Base-by-base conservation (phyloP, 768 basidiomycete genomes). In the Lanmaoa pseudosensibilis region DNA sequence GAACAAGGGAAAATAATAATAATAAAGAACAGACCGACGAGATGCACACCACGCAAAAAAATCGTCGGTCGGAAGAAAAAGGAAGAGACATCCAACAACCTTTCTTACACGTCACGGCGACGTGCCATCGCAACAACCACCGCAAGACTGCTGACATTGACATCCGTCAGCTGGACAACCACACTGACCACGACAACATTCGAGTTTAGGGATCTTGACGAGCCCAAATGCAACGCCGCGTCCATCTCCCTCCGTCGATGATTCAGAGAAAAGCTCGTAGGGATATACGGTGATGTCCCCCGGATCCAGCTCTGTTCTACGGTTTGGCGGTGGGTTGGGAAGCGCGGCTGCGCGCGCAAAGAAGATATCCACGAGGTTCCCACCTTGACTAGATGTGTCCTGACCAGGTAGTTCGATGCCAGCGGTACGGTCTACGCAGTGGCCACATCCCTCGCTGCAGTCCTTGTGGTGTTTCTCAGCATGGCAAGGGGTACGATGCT, bases 341-440 rank as follows among this genome's bases (percentile, higher is more conserved):
- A 88, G 77, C 6, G 84, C 72, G n/a, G 88, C 85, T 4, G 85
- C 86, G 30, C 79, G 78, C 32, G 85, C 83, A 57, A 88, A 83
- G 72, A 90, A 90, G 45, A 74, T 74, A 54, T 89, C 83, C 54
- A 90, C 74, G 65, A 78, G 77, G 58, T 65, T 78, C 19, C 60
- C 62, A 40, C 59, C 55, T 15, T 50, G 33, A 21, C 30, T 46
- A 18, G 55, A 33, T 55, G 39, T 34, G 37, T 57, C 58, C 36
- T 50, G 58, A 53, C 56, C 58, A 2, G 80, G 81, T 19, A 87
- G 73, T 50, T 70, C 81, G 46, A 79, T 62, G 9, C 78, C 80
- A 30, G 70, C 60, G 25, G 63, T 68, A 56, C 77, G 72, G 67
- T 90, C 88, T 30, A 90, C 72, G 62, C 88, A 91, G 23, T 80